These are phyloP conservation scores for Polyporus tsugae DNA, from an alignment of 1,284 basidiomycete species.

Conservation along the genomic window DNA sequence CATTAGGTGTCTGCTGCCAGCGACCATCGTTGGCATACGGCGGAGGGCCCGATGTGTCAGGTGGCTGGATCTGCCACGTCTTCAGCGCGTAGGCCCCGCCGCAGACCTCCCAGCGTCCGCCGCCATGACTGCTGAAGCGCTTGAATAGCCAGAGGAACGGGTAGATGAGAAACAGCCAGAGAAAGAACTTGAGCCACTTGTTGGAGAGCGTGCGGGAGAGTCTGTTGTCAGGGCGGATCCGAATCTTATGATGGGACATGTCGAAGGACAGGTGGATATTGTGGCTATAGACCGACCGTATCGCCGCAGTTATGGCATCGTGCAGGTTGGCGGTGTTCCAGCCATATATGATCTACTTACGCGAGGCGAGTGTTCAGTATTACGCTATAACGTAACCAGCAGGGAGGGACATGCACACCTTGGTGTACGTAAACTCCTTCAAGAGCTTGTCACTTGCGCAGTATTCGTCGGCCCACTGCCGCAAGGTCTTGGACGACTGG, in stretches of 20 bases:
- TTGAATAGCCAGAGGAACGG: constrained; percentile 80
- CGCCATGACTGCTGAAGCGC: constrained; percentile 64
- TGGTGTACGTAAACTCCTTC: constrained; percentile 72
- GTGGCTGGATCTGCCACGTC: constrained; percentile 44
- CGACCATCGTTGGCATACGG: constrained; percentile 31
- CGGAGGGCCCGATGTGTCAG: constrained; percentile 27
- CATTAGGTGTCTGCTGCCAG: constrained; percentile 42
- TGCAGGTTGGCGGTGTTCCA: constrained; percentile 70
- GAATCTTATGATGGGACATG: constrained; percentile 52
- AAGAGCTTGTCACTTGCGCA: constrained; percentile 64
- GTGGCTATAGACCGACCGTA: constrained; percentile 59
- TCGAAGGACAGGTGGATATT: constrained; percentile 59
- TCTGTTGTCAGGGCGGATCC: constrained; percentile 66
- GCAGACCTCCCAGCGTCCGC: constrained; percentile 73
- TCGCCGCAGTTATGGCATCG: constrained; percentile 60
- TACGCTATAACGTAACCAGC: background rate
- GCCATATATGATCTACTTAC: constrained; percentile 68
- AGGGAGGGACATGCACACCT: constrained; percentile 45
- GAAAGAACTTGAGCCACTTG: constrained; percentile 69
- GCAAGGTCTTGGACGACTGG: constrained; percentile 60
- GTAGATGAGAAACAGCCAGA: constrained; percentile 70
- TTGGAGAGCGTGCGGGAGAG: constrained; percentile 70
- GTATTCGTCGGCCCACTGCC: constrained; percentile 78
- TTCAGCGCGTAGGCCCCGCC: constrained; percentile 75
- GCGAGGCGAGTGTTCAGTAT: constrained; percentile 5